Percentiles rank a stretch among this genome's conserved stretches.
Conservation (phyloP, 306 rosid genomes). For the Pueraria montana region DNA sequence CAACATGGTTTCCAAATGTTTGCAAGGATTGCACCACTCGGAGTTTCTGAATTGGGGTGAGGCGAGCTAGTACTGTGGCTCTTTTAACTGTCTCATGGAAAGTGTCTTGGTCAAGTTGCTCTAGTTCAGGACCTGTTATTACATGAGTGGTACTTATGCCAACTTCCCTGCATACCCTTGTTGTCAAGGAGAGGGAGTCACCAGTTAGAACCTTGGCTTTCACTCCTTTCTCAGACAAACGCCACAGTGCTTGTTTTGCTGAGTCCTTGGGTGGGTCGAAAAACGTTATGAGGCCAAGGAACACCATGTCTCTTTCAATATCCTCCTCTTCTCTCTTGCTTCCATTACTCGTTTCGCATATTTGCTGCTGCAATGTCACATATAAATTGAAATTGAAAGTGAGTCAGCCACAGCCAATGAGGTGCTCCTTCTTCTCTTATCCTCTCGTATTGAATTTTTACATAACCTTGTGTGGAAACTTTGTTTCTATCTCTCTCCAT, state of each 20-base stretch:
- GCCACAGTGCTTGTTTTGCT: constrained; percentile 84
- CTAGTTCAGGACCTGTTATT: constrained; percentile 85
- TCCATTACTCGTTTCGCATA: constrained; percentile 47
- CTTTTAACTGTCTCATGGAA: constrained; percentile 75
- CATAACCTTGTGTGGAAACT: background rate
- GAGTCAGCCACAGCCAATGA: background rate
- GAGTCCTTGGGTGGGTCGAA: constrained; percentile 92
- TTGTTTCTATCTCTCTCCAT: background rate
- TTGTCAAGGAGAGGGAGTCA: constrained; percentile 75
- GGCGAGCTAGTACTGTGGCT: constrained; percentile 86
- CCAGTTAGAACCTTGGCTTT: constrained; percentile 87
- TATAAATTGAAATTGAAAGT: constrained; percentile 14
- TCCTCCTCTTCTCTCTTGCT: constrained; percentile 45
- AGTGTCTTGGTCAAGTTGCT: constrained; percentile 68
- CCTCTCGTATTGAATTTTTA: background rate
- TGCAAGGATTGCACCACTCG: constrained; percentile 86
- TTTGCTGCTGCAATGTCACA: constrained; percentile 46
- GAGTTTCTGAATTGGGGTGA: constrained; percentile 84
- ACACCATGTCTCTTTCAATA: constrained; percentile 74
- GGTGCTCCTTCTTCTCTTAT: background rate
- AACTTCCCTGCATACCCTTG: constrained; percentile 82
- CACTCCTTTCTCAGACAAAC: constrained; percentile 85
- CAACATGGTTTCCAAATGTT: constrained; percentile 69
- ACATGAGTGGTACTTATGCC: constrained; percentile 79
- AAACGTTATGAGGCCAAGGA: constrained; percentile 85